Percentiles rank a stretch among this genome's conserved stretches.
Conservation (phyloP, 768 basidiomycete species). For the Saitozyma podzolica region DNA sequence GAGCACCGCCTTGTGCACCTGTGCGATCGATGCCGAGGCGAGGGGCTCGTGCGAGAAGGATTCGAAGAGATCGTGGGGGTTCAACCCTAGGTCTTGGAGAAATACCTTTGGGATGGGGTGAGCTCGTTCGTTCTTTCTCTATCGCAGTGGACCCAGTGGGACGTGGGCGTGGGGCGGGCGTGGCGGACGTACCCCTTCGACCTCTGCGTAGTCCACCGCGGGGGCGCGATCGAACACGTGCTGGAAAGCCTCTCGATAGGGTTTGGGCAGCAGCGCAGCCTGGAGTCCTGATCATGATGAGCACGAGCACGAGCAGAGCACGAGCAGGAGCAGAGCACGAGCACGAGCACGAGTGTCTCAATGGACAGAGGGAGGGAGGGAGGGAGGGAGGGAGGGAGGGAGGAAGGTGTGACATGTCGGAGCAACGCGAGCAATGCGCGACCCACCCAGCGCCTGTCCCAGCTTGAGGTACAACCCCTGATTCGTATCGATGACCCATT, state of each 20-base stretch:
- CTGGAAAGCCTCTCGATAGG: slow-evolving; percentile 77
- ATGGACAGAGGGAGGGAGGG: slow-evolving; percentile 32
- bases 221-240: slow-evolving; percentile 87
- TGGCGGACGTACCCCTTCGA: slow-evolving; percentile 59
- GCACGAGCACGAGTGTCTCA: too few relatives aligned
- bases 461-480: slow-evolving; percentile 62
- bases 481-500: slow-evolving; percentile 67
- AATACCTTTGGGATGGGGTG: slow-evolving; percentile 53
- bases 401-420: neutral
- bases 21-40: slow-evolving; percentile 88
- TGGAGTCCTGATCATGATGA: slow-evolving; percentile 66
- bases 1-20: slow-evolving; percentile 79
- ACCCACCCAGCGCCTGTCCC: slow-evolving; percentile 45
- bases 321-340: too few relatives aligned
- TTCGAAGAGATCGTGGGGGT: slow-evolving; percentile 73
- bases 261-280: slow-evolving; percentile 76
- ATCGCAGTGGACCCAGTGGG: neutral
- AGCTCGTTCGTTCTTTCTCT: neutral
- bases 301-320: neutral
- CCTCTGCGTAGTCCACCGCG: slow-evolving; percentile 70
- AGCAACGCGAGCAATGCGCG: neutral
- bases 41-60: slow-evolving; percentile 73
- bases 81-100: slow-evolving; percentile 57
- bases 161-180: neutral
- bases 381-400: slow-evolving; percentile 6